Percentiles rank a stretch among this genome's conserved stretches.
phyloP scores from a whole-genome alignment of 768 basidiomycete species.

The Suillus ampliporus region DNA sequence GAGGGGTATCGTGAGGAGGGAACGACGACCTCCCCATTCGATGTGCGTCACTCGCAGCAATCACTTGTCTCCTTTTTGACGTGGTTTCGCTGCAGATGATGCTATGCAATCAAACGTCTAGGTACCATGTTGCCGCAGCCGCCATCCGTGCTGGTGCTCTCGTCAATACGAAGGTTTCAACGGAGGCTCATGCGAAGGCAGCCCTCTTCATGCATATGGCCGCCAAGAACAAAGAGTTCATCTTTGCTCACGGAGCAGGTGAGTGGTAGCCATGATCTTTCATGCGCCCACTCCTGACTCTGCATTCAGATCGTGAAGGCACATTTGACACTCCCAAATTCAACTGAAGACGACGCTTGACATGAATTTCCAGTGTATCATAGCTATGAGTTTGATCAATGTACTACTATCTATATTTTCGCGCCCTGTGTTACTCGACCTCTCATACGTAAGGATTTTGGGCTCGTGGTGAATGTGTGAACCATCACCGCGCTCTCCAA shows the following conservation, averaged over 20 bases:
- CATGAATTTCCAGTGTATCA: constrained; percentile 4
- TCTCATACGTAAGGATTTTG: too few species aligned
- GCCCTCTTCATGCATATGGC: constrained; percentile 64
- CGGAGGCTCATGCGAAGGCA: constrained; percentile 61
- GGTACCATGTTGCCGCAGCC: constrained; percentile 66
- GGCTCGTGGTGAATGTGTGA: not conserved
- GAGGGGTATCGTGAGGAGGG: constrained; percentile 75
- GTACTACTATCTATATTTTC: not conserved
- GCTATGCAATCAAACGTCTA: constrained; percentile 70
- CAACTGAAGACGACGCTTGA: not conserved
- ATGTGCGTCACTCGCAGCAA: constrained; percentile 47
- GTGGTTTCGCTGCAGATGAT: constrained; percentile 60
- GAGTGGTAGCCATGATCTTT: constrained; percentile 5
- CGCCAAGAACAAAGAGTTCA: constrained; percentile 65
- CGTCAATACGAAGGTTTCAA: constrained; percentile 58
- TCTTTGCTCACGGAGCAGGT: constrained; percentile 65
- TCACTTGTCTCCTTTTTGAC: constrained; percentile 7
- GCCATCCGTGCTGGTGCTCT: constrained; percentile 62
- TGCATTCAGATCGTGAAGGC: constrained; percentile 36
- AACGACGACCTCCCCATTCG: constrained; percentile 84
- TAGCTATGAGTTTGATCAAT: not conserved
- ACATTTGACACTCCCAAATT: constrained; percentile 56
- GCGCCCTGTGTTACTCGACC: not conserved
- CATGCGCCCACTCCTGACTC: not conserved
- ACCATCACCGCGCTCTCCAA: not conserved